phyloP scores from a whole-genome alignment of 1,284 basidiomycete genomes.

The Rhodotorula sp. region DNA sequence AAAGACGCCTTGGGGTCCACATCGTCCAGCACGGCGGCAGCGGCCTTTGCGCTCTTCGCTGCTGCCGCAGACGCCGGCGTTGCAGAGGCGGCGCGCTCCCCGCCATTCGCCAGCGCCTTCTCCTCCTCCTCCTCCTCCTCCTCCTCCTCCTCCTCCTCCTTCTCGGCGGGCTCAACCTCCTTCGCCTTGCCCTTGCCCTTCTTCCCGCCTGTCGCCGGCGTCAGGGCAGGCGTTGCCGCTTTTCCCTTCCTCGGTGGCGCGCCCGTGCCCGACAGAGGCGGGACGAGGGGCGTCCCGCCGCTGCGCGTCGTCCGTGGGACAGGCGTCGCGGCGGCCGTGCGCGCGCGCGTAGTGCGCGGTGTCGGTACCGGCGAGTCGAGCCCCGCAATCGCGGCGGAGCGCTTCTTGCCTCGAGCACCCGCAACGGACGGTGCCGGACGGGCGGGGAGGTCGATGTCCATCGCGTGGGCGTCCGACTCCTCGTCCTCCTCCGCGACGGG shows the following conservation, averaged over 20 bases:
- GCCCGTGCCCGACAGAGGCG: background rate
- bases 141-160: background rate
- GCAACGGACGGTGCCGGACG: background rate
- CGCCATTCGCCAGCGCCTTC: too few species aligned
- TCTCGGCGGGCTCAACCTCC: conserved; percentile 10
- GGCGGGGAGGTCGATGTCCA: background rate
- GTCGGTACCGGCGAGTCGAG: conserved; percentile 4
- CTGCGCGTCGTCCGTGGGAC: background rate
- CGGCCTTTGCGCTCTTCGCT: conserved; percentile 8
- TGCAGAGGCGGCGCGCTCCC: too few species aligned
- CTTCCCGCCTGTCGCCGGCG: background rate
- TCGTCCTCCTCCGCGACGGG: background rate
- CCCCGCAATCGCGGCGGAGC: conserved; percentile 1
- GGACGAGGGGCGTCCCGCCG: background rate
- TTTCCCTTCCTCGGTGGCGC: too few species aligned
- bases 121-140: background rate
- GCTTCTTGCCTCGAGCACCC: conserved; percentile 1
- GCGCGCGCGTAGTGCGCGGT: background rate
- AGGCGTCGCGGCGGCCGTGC: background rate
- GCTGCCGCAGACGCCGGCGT: too few species aligned
- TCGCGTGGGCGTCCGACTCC: conserved; percentile 40
- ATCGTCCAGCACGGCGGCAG: background rate
- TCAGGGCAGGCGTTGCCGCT: background rate
- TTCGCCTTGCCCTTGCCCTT: conserved; percentile 15
- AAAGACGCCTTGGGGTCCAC: conserved; percentile 21